These are phyloP conservation scores for Glonium stellatum DNA, from an alignment of 495 filamentous ascomycete species.

Conservation along the genomic window DNA sequence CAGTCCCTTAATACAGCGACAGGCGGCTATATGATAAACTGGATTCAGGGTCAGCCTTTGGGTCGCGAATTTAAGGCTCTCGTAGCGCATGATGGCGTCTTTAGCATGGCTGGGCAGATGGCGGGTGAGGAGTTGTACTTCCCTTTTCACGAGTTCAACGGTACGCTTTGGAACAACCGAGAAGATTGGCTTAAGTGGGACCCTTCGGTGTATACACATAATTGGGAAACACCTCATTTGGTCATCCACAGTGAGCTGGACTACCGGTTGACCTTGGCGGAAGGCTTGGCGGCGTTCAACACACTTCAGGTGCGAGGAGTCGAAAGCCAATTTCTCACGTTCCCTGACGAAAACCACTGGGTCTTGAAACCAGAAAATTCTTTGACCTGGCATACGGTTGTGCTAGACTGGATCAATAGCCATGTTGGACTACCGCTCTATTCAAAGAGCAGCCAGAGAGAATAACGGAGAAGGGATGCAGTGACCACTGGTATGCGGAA, in stretches of 20 bases:
- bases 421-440: slow-evolving; percentile 50
- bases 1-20: not conserved
- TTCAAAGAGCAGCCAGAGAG: slow-evolving; percentile 16
- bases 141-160: slow-evolving; percentile 73
- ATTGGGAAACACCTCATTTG: slow-evolving; percentile 82
- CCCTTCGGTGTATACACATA: slow-evolving; percentile 57
- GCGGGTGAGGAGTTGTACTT: slow-evolving; percentile 85
- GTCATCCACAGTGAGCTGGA: slow-evolving; percentile 90
- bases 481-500: not conserved
- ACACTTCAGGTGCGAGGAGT: slow-evolving; percentile 68
- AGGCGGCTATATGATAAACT: slow-evolving; percentile 84
- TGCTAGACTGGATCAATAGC: slow-evolving; percentile 85
- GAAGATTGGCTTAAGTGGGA: slow-evolving; percentile 77
- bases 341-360: slow-evolving; percentile 84
- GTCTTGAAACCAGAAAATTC: slow-evolving; percentile 88
- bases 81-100: slow-evolving; percentile 86
- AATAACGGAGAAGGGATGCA: not conserved
- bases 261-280: slow-evolving; percentile 75
- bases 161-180: slow-evolving; percentile 65
- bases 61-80: slow-evolving; percentile 81
- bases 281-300: slow-evolving; percentile 84
- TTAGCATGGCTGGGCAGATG: slow-evolving; percentile 68
- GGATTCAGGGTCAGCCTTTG: slow-evolving; percentile 62
- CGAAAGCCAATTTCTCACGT: slow-evolving; percentile 68
- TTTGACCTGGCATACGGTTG: slow-evolving; percentile 82